phyloP scores from a whole-genome alignment of 2,329 filamentous ascomycete genomes.

The Emmonsiellopsis sp. region DNA sequence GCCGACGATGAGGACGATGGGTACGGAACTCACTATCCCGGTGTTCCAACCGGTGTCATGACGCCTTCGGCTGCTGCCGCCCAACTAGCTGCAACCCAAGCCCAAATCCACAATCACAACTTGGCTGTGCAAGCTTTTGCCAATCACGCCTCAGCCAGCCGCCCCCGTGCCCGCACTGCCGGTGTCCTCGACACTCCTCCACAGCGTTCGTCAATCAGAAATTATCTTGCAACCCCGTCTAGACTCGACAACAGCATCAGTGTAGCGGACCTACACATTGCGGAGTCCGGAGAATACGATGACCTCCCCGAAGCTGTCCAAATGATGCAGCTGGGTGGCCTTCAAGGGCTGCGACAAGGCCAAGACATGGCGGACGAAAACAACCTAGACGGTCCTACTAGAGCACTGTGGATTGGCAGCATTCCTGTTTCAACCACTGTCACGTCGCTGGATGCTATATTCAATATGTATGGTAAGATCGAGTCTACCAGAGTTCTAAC shows the following conservation, averaged over 20 bases:
- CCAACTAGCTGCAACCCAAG: conserved; percentile 53
- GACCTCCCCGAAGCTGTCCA: conserved; percentile 75
- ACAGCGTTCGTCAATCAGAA: conserved; percentile 54
- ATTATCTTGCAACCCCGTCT: conserved; percentile 68
- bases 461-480: conserved; percentile 85
- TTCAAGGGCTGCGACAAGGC: conserved; percentile 53
- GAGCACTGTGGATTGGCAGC: conserved; percentile 92
- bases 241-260: conserved; percentile 68
- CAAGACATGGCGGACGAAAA: conserved; percentile 67
- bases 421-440: conserved; percentile 96
- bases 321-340: conserved; percentile 57
- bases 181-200: conserved; percentile 77
- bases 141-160: conserved; percentile 68
- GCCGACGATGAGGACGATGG: conserved; percentile 79
- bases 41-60: conserved; percentile 49
- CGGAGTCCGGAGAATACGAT: conserved; percentile 70
- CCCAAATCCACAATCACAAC: conserved; percentile 78
- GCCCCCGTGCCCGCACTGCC: conserved; percentile 83
- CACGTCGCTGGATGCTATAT: conserved; percentile 89
- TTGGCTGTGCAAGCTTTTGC: conserved; percentile 87
- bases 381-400: conserved; percentile 78
- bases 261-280: conserved; percentile 63
- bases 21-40: conserved; percentile 52
- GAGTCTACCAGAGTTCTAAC: conserved; percentile 87
- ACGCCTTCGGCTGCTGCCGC: conserved; percentile 52